Percentiles rank a stretch among this genome's conserved stretches.
Conservation (phyloP, 2,329 filamentous ascomycete genomes). For the Fusarium verrucosum region DNA sequence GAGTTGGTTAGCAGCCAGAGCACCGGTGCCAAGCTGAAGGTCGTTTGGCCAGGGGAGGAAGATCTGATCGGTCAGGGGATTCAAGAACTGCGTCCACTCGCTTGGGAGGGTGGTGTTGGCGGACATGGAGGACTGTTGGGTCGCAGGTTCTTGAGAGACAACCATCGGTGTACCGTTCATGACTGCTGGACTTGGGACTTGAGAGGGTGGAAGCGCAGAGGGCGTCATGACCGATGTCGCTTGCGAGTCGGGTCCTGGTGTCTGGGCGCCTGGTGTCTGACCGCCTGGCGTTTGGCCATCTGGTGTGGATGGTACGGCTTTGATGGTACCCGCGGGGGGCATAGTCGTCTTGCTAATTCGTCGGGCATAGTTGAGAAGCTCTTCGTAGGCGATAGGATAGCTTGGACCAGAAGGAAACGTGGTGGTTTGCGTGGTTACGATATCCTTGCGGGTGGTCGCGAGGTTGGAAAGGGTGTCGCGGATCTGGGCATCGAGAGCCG, state of each 20-base stretch:
- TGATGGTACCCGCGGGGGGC: constrained; percentile 67
- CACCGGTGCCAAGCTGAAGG: constrained; percentile 73
- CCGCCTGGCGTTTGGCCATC: constrained; percentile 21
- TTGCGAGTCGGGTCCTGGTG: constrained; percentile 47
- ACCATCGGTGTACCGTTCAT: constrained; percentile 48
- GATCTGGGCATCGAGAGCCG: constrained; percentile 75
- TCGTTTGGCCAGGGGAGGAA: constrained; percentile 83
- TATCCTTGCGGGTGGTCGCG: constrained; percentile 76
- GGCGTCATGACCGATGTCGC: constrained; percentile 46
- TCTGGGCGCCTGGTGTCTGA: constrained; percentile 48
- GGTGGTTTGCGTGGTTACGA: constrained; percentile 70
- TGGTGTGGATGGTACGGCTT: constrained; percentile 48
- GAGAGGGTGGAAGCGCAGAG: constrained; percentile 47
- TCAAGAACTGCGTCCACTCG: constrained; percentile 59
- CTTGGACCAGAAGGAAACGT: constrained; percentile 61
- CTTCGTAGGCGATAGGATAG: constrained; percentile 71
- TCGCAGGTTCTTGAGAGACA: constrained; percentile 45
- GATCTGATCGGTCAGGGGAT: constrained; percentile 64
- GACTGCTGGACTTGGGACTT: constrained; percentile 48
- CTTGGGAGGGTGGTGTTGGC: constrained; percentile 58
- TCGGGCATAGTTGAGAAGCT: constrained; percentile 80
- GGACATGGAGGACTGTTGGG: constrained; percentile 47
- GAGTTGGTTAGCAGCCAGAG: constrained; percentile 70
- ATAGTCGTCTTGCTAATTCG: constrained; percentile 83
- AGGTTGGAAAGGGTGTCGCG: constrained; percentile 75